Percentiles rank a stretch among this genome's conserved stretches.
These are phyloP conservation scores for Candida tibetensis DNA, from an alignment of 805 yeast species.

Conservation along the genomic window DNA sequence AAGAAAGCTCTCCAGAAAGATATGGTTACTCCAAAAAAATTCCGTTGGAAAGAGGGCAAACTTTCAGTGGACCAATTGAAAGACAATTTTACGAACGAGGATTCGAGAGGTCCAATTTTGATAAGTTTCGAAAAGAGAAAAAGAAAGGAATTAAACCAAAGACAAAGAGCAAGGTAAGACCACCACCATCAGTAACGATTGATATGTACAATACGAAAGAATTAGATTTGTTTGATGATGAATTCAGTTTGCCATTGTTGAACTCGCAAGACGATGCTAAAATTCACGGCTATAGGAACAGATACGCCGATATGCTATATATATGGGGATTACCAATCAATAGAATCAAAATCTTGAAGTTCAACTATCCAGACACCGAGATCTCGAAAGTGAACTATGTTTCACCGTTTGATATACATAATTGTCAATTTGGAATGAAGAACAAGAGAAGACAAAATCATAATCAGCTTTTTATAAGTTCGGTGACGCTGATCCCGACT, in stretches of 20 bases:
- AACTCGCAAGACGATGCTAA: constrained; percentile 35
- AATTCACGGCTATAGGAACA: constrained; percentile 49
- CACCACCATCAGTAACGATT: constrained; percentile 36
- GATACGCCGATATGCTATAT: constrained; percentile 74
- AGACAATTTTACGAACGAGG: neutral
- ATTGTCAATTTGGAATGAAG: constrained; percentile 32
- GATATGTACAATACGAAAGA: constrained; percentile 45
- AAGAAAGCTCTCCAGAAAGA: constrained; percentile 18
- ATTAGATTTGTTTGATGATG: constrained; percentile 44
- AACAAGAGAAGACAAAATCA: constrained; percentile 17
- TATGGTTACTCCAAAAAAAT: constrained; percentile 6
- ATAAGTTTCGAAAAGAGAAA: constrained; percentile 1
- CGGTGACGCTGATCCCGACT: constrained; percentile 23
- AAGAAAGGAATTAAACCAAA: constrained; percentile 1
- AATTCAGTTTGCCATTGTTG: constrained; percentile 40
- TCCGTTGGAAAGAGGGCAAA: neutral
- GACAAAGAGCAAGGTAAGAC: constrained; percentile 9
- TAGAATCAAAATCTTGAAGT: constrained; percentile 73
- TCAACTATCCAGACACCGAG: constrained; percentile 44
- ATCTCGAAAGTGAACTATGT: constrained; percentile 8
- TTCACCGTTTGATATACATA: constrained; percentile 31
- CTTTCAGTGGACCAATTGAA: neutral
- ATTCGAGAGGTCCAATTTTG: neutral
- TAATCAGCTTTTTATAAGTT: constrained; percentile 21
- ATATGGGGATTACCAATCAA: constrained; percentile 84